Evolutionary conservation across 1,284 basidiomycete genomes (phyloP), one percentile per base, ranked within the genome.

Genomic region (Trichosporon inkin): DNA sequence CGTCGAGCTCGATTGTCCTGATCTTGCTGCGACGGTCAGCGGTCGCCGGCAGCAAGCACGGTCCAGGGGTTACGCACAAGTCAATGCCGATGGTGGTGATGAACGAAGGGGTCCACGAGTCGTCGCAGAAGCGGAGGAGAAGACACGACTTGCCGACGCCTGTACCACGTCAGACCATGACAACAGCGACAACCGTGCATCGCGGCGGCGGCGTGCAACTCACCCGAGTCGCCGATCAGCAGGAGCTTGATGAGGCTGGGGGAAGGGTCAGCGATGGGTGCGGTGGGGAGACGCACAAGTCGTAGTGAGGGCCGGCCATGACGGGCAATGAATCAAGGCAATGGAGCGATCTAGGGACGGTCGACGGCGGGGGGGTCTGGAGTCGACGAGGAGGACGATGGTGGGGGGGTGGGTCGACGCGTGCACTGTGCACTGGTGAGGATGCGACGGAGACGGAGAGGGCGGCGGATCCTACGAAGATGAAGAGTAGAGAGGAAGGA

Each of bases 141-240:
- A 99, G 84, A 83, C 96, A 99, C 55, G 95, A 99, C 82, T 99
- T 99, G 69, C 96, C 96, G 70, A 99, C 92, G 81, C 92, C 91
- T 93, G 66, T n/a, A 5, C 34, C 13, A 49, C 58, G 36, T 49
- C 40, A 53, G 28, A 6, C 4, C 19, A 7, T 19, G 16, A 19
- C 14, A 32, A n/a, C n/a, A n/a, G n/a, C n/a, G 8, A 32, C 13
- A 32, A 17, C 20, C 16, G 52, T n/a, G n/a, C 24, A 44, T 16
- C 47, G 10, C 53, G n/a, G 5, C 17, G 52, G 10, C 53, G n/a
- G 5, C 10, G 53, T n/a, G 19, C 62, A 3, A 71, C 79, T 69
- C 61, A 92, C 92, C 93, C 71, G 93, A 96, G 81, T 97, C 93
- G 65, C 93, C 93, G 77, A 97, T 96, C 77, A 96, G 88, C 61